These are phyloP conservation scores for Ogataea paraovalis DNA, from an alignment of 805 yeast genomes.

Conservation along the genomic window DNA sequence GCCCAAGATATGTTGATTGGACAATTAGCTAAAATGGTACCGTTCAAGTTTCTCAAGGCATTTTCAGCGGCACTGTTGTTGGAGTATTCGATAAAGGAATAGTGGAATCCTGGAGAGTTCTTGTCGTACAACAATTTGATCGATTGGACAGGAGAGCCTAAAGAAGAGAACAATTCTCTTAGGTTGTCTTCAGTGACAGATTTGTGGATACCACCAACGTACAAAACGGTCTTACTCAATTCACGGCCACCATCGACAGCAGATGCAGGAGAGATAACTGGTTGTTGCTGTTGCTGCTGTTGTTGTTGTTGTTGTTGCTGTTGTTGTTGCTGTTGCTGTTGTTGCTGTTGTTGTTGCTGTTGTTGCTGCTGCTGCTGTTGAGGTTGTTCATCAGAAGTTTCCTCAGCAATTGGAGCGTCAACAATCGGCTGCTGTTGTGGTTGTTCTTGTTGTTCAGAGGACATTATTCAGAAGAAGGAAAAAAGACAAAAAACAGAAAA, in stretches of 20 bases:
- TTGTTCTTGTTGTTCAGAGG: not conserved
- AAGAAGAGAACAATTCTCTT: conserved; percentile 52
- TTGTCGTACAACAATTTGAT: conserved; percentile 75
- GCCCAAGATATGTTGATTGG: conserved; percentile 77
- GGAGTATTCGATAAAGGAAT: conserved; percentile 78
- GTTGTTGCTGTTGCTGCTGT: not conserved
- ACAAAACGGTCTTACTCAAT: conserved; percentile 63
- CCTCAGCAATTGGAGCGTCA: not conserved
- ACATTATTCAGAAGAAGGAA: not conserved
- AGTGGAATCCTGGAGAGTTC: conserved; percentile 67
- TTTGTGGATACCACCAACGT: conserved; percentile 72
- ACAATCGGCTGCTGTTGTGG: not conserved
- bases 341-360: not conserved
- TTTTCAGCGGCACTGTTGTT: conserved; percentile 52
- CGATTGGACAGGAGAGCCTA: conserved; percentile 54
- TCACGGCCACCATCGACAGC: conserved; percentile 72
- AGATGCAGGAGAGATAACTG: not conserved
- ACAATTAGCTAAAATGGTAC: conserved; percentile 46
- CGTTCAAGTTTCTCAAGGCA: conserved; percentile 61
- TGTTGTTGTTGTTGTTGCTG: not conserved
- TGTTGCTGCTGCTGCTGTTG: not conserved
- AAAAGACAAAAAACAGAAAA: not conserved
- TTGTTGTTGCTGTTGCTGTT: not conserved
- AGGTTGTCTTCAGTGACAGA: conserved; percentile 60
- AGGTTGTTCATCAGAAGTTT: not conserved